Base-by-base conservation (phyloP, 352 stramenopile species). In the Elongisporangium anandrum region DNA sequence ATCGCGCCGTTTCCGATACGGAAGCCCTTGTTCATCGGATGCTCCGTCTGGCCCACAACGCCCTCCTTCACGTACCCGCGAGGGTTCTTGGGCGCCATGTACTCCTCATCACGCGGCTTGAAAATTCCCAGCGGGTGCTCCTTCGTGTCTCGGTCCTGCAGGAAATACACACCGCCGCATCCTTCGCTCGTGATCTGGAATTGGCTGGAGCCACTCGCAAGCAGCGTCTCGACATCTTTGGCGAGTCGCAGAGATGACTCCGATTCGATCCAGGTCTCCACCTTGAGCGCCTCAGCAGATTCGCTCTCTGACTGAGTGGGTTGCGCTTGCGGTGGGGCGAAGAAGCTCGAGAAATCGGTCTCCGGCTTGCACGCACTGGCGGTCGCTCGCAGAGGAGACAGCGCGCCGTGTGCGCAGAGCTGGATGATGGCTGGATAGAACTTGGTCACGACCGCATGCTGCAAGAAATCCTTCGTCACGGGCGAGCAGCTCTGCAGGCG, bases 71-170 rank as follows among this genome's bases (percentile, higher is more conserved):
- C 83, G 59, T 98, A 98, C 5, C 94, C 94, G 61, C 97, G 86
- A 13, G 97, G 97, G 78, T 99, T 99, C 79, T 99, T 98, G 39
- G 95, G 90, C 2, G 96, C 96, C 81, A 99, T 99, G 55, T 98
- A 98, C 77, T 99, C 97, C 74, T 99, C 97, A 65, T 99, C 97
- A 16, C 92, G 79, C 7, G 97, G 97, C 75, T 99, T 99, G 71
- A 99, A 99, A 15, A 99, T 77, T 1, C 77, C 86, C 16, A 95
- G 64, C 2, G 79, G 68, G 20, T 60, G 60, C 8, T 57, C 65
- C 56, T 77, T 71, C 29, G 51, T 51, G 57, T 65, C 52, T 26
- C 61, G 38, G n/a, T 75, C 47, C 13, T 74, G 61, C 26, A 85
- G 54, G 41, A 87, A 75, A 65, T 95, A 95, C 16, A 69, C 86